phyloP scores from a whole-genome alignment of 768 basidiomycete genomes.

The Serendipita sp. region DNA sequence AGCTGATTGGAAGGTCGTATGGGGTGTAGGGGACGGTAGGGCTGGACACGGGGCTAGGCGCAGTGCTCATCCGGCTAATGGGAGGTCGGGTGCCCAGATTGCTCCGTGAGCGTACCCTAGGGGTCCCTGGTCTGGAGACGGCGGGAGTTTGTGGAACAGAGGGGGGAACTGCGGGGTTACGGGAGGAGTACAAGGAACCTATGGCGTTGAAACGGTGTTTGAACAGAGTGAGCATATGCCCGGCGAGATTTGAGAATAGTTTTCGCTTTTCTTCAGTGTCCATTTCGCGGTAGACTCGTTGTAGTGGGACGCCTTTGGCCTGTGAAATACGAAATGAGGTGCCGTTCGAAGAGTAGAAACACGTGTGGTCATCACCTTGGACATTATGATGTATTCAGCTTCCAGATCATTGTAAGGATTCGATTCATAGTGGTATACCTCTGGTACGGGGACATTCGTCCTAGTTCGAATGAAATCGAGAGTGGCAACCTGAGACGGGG shows the following conservation, averaged over 20 bases:
- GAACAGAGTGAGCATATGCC: conserved; percentile 54
- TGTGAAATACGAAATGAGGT: conserved; percentile 17
- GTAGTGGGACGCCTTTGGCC: conserved; percentile 60
- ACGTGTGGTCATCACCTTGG: conserved; percentile 37
- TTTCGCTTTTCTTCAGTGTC: conserved; percentile 45
- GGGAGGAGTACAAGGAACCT: conserved; percentile 37
- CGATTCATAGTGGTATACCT: conserved; percentile 60
- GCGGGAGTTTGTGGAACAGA: neutral
- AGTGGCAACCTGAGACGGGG: conserved; percentile 39
- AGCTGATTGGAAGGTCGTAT: conserved; percentile 19
- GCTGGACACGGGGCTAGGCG: conserved; percentile 15
- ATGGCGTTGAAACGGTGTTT: conserved; percentile 60
- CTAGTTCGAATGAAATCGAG: conserved; percentile 61
- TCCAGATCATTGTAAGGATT: conserved; percentile 76
- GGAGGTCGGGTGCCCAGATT: conserved; percentile 32
- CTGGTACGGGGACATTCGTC: conserved; percentile 58
- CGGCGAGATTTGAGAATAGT: conserved; percentile 52
- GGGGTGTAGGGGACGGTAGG: conserved; percentile 19
- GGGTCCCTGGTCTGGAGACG: neutral
- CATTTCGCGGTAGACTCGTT: conserved; percentile 55
- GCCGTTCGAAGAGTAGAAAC: neutral
- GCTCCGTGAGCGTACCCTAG: neutral
- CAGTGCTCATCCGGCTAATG: conserved; percentile 12
- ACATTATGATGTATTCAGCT: conserved; percentile 77
- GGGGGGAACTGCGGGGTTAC: neutral